Percentiles rank a stretch among this genome's conserved stretches.
These are phyloP conservation scores for Boletus patriciae DNA, from an alignment of 768 basidiomycete species.

Conservation along the genomic window DNA sequence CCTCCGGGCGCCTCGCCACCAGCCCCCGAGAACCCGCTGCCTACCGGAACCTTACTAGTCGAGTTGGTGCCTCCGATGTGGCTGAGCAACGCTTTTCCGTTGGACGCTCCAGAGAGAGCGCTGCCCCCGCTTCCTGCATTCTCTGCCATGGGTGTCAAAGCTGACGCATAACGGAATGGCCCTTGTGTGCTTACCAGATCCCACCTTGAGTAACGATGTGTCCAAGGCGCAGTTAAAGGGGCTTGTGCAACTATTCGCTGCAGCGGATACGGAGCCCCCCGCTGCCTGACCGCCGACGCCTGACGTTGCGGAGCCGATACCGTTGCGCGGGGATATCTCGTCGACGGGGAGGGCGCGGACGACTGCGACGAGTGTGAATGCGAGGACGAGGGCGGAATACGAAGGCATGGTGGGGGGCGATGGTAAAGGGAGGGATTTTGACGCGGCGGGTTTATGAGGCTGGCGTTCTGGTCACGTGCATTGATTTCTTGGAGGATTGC, in stretches of 20 bases:
- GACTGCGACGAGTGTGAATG: constrained; percentile 20
- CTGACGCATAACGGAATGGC: not conserved
- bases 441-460: constrained; percentile 12
- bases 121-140: constrained; percentile 9
- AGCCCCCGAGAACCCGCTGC: constrained; percentile 7
- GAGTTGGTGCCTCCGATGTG: not conserved
- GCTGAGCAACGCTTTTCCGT: not conserved
- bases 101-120: constrained; percentile 7
- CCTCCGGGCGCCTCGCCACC: constrained; percentile 11
- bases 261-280: constrained; percentile 36
- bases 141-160: constrained; percentile 10
- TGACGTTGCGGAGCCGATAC: constrained; percentile 8
- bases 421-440: constrained; percentile 8
- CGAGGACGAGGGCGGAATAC: constrained; percentile 23
- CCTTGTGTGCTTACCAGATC: constrained; percentile 11
- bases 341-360: constrained; percentile 32
- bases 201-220: not conserved
- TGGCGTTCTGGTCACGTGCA: constrained; percentile 29
- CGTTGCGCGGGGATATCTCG: constrained; percentile 16
- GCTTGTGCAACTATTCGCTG: constrained; percentile 6
- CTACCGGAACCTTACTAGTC: constrained; percentile 3
- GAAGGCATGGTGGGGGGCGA: constrained; percentile 26
- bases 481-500: constrained; percentile 21
- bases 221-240: not conserved
- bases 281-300: constrained; percentile 32